Evolutionary conservation across 164 flowering plant genomes (phyloP).

Genomic region (Chloranthus sessilifolius): DNA sequence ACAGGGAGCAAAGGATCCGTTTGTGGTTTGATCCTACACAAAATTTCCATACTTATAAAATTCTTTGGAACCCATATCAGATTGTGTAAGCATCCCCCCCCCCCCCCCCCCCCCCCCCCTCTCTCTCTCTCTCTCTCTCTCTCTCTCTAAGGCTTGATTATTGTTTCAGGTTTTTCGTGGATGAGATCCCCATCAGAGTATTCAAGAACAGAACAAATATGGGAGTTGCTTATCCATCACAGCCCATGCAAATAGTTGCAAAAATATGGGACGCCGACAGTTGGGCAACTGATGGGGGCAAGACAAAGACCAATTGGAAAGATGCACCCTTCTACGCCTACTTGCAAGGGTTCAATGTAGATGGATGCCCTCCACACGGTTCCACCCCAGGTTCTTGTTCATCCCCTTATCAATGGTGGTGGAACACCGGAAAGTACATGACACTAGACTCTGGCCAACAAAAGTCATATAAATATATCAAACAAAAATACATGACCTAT

Average conservation of each 20-base stretch:
- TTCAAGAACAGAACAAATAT: background rate
- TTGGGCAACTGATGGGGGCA: background rate
- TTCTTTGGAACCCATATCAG: background rate
- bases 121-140: background rate
- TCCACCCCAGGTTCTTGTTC: background rate
- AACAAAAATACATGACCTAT: background rate
- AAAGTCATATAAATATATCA: background rate
- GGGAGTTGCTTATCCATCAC: background rate
- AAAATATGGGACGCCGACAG: background rate
- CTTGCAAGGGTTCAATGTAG: background rate
- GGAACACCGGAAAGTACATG: background rate
- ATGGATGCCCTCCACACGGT: background rate
- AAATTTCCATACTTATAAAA: background rate
- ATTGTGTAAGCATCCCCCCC: background rate
- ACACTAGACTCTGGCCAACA: background rate
- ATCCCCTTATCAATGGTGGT: background rate
- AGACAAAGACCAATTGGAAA: background rate
- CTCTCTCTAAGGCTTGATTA: background rate
- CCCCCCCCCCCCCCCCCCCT: background rate
- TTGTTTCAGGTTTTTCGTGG: background rate
- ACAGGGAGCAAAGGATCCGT: background rate
- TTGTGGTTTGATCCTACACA: background rate
- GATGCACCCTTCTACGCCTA: background rate
- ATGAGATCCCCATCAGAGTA: background rate
- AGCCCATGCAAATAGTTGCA: background rate